Evolutionary conservation across 768 basidiomycete species (phyloP), one percentile per base, ranked within the genome.

Genomic region (Suillus lakei): DNA sequence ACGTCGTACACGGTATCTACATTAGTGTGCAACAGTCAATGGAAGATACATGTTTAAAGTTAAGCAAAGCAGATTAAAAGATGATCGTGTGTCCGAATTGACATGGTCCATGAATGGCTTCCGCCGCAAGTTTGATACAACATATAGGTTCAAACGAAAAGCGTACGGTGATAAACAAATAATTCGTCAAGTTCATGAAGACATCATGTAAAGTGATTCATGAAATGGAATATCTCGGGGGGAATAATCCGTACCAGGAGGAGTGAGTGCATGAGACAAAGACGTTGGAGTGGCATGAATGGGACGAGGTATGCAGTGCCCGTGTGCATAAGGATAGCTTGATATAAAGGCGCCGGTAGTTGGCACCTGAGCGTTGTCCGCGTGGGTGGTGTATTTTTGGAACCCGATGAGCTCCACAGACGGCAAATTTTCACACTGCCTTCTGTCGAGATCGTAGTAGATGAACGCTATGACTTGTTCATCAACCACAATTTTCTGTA

Each of bases 401-500:
- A 85, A 85, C 46, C 82, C 83, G 68, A 86, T 63, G 67, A 93
- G 80, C 71, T 88, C 84, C 65, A 85, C 90, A 56, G 86, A 84
- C 18, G 91, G 90, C 76, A 82, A 78, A 63, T 76, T 73, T 66
- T 80, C 80, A 41, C 80, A 78, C 68, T 80, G 76, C 69, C 80
- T 82, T 72, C 89, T 86, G 71, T 90, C 87, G 69, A 93, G 79
- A 69, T 90, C 86, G 74, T 91, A 92, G 58, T 88, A 81, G 68
- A 92, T 78, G 69, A 84, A 85, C 61, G 91, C 84, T 60, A 91
- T 78, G 21, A 86, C 83, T 67, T 84, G 83, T 69, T 84, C 84
- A 77, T 92, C 90, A 63, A 87, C 83, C 64, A 87, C 79, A 69
- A 93, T 79, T 78, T 92, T 86, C 78, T 93, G 92, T 36, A 86